Percentiles rank a stretch among this genome's conserved stretches.
Evolutionary conservation across 352 stramenopile genomes (phyloP).

Genomic region (Globisporangium splendens): DNA sequence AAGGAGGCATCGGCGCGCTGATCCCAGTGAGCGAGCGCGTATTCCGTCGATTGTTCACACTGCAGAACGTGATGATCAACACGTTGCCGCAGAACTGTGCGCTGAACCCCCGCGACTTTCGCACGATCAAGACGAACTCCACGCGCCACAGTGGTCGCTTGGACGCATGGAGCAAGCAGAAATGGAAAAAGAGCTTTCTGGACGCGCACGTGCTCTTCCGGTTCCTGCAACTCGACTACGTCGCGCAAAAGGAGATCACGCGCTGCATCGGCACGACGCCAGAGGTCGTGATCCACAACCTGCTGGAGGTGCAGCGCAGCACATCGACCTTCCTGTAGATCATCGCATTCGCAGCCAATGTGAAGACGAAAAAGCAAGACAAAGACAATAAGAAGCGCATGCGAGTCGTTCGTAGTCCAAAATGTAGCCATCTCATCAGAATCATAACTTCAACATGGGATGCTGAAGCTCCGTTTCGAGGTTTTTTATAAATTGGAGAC

Average conservation of each 20-base stretch:
- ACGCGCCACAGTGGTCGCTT: conserved; percentile 52
- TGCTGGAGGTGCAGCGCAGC: conserved; percentile 80
- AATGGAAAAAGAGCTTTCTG: conserved; percentile 88
- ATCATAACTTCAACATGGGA: too few species aligned
- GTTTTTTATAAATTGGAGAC: too few species aligned
- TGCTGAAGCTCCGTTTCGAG: too few species aligned
- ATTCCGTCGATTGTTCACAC: conserved; percentile 83
- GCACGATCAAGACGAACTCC: conserved; percentile 67
- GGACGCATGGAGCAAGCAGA: conserved; percentile 85
- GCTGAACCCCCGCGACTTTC: conserved; percentile 85
- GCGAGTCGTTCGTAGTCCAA: too few species aligned
- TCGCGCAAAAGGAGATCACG: conserved; percentile 85
- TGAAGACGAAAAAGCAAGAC: too few species aligned
- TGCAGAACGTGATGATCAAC: conserved; percentile 90
- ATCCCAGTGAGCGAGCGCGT: conserved; percentile 75
- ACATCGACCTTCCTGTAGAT: conserved; percentile 68
- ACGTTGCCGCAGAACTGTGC: conserved; percentile 82
- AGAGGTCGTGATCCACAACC: conserved; percentile 85
- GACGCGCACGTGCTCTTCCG: conserved; percentile 76
- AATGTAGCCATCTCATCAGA: too few species aligned
- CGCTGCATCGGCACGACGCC: conserved; percentile 86
- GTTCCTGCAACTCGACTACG: conserved; percentile 82
- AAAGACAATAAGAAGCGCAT: too few species aligned
- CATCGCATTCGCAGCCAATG: too few species aligned
- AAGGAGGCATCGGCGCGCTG: conserved; percentile 72